Evolutionary conservation across 495 filamentous ascomycete species (phyloP).

Genomic region (Penicillium canariense): DNA sequence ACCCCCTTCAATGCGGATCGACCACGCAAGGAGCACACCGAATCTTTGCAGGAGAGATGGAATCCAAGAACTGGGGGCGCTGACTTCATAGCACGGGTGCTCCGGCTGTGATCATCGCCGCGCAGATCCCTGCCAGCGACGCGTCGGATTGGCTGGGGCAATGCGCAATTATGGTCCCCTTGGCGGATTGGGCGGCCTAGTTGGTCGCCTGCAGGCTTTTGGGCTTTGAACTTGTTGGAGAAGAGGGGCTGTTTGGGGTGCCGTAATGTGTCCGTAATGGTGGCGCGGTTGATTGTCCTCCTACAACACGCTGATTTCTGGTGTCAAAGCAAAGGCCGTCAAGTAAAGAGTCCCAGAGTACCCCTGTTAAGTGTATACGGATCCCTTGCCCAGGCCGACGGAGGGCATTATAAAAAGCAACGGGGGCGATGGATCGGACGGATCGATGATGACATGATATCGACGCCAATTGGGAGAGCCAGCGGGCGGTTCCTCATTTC

Average conservation of each 20-base stretch:
- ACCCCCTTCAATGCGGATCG: constrained; percentile 18
- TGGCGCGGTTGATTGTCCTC: too few relatives aligned
- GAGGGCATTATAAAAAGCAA: too few relatives aligned
- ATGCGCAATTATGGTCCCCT: constrained; percentile 10
- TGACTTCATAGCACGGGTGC: constrained; percentile 31
- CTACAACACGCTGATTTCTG: too few relatives aligned
- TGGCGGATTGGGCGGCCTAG: constrained; percentile 2
- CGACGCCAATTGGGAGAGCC: constrained; percentile 6
- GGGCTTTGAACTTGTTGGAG: background rate
- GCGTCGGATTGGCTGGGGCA: constrained; percentile 17
- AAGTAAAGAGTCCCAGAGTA: too few relatives aligned
- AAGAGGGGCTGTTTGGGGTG: background rate
- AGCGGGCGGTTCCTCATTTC: background rate
- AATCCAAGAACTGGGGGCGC: constrained; percentile 20
- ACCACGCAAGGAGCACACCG: constrained; percentile 23
- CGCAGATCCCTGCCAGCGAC: constrained; percentile 19
- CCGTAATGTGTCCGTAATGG: too few relatives aligned
- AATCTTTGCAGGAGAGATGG: constrained; percentile 24
- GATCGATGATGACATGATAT: constrained; percentile 34
- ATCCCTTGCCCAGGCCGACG: too few relatives aligned
- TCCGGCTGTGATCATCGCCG: constrained; percentile 25
- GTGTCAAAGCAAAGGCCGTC: too few relatives aligned
- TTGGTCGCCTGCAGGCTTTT: background rate
- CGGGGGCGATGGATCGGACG: too few relatives aligned
- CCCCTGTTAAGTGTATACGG: too few relatives aligned